Evolutionary conservation across 257 asterid genomes (phyloP).

Genomic region (Sherardia arvensis): DNA sequence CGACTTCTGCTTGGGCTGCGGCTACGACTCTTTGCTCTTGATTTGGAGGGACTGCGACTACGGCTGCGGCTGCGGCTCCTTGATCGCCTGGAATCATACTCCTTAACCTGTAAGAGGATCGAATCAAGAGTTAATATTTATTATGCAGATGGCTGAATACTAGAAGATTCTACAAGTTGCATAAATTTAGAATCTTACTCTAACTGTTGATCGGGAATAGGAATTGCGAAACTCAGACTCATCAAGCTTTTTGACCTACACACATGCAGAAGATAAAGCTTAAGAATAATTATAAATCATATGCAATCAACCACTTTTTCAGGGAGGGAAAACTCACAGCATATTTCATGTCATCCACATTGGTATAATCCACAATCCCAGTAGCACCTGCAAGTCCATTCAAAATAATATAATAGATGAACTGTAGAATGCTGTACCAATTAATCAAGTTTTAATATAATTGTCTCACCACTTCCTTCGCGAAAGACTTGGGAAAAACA

Average conservation of each 20-base stretch:
- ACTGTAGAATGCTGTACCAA: not conserved
- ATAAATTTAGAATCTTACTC: constrained; percentile 34
- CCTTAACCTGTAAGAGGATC: constrained; percentile 57
- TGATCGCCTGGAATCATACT: constrained; percentile 68
- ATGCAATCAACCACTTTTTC: not conserved
- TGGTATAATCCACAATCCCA: constrained; percentile 88
- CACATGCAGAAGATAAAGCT: constrained; percentile 2
- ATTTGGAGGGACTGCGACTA: constrained; percentile 64
- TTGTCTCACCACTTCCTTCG: constrained; percentile 80
- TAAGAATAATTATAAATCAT: not conserved
- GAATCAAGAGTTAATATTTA: not conserved
- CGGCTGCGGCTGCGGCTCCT: constrained; percentile 78
- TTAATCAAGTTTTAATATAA: not conserved
- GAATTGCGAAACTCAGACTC: constrained; percentile 93
- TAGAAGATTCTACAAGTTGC: not conserved
- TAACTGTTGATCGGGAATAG: constrained; percentile 66
- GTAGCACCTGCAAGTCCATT: constrained; percentile 54
- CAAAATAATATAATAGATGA: not conserved
- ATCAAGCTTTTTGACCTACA: constrained; percentile 86
- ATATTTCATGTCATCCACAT: constrained; percentile 79
- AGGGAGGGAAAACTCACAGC: constrained; percentile 46
- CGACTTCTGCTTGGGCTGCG: constrained; percentile 58
- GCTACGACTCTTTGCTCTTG: constrained; percentile 67
- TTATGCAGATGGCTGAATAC: not conserved
- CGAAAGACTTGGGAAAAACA: constrained; percentile 97